Evolutionary conservation across 2,329 filamentous ascomycete species (phyloP).

Genomic region (Colletotrichum cuscutae): DNA sequence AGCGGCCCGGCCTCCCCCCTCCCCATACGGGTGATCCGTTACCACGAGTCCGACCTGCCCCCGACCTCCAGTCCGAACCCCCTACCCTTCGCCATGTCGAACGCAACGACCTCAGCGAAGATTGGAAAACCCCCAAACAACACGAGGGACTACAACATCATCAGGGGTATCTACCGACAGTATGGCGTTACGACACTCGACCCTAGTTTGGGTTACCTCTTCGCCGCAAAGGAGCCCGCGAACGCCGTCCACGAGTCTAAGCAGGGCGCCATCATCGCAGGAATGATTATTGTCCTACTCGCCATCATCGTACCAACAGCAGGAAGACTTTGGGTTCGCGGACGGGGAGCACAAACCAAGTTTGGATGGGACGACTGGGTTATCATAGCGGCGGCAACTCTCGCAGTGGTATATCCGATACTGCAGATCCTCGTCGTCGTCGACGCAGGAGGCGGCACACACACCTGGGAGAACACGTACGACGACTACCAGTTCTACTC

Average conservation of each 20-base stretch:
- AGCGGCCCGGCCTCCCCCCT: conserved; percentile 3
- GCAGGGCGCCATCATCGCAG: conserved; percentile 30
- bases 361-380: conserved; percentile 32
- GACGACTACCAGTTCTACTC: conserved; percentile 33
- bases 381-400: background rate
- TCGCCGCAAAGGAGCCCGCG: conserved; percentile 19
- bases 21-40: background rate
- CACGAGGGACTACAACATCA: conserved; percentile 27
- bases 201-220: conserved; percentile 19
- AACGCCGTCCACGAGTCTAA: conserved; percentile 28
- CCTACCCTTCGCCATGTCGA: conserved; percentile 24
- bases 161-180: conserved; percentile 28
- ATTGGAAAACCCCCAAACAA: conserved; percentile 29
- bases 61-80: background rate
- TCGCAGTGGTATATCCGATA: conserved; percentile 27
- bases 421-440: conserved; percentile 32
- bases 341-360: conserved; percentile 13
- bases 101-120: conserved; percentile 21
- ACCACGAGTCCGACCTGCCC: background rate
- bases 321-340: conserved; percentile 15
- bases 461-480: conserved; percentile 33
- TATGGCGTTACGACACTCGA: conserved; percentile 28
- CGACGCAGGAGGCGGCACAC: conserved; percentile 25
- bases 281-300: conserved; percentile 28
- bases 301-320: conserved; percentile 24